A percentile compares a stretch with the other conserved stretches of the same genome.
These are phyloP conservation scores for Candolleomyces eurysporus DNA, from an alignment of 768 basidiomycete genomes.

Conservation along the genomic window DNA sequence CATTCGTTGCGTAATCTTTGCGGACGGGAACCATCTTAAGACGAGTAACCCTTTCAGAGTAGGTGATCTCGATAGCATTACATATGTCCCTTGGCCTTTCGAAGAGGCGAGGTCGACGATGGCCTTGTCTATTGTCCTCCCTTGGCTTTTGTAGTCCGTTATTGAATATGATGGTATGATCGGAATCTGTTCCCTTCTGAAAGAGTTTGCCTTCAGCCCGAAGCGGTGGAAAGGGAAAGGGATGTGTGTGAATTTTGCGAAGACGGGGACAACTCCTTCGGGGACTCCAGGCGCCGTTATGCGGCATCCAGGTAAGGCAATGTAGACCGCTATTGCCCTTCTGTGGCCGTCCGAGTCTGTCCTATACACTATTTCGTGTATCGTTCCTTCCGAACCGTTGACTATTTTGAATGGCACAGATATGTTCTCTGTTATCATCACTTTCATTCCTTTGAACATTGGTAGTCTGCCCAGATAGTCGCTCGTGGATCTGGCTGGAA, in stretches of 20 bases:
- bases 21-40: conserved; percentile 20
- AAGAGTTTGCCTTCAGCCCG: not conserved
- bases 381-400: not conserved
- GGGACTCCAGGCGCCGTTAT: not conserved
- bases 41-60: conserved; percentile 18
- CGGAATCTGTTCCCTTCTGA: not conserved
- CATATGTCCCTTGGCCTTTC: conserved; percentile 21
- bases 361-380: not conserved
- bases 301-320: not conserved
- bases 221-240: not conserved
- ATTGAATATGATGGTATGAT: not conserved
- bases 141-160: conserved; percentile 7
- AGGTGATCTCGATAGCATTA: conserved; percentile 26
- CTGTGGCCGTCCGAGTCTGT: not conserved
- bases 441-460: conserved; percentile 15
- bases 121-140: not conserved
- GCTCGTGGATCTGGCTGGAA: conserved; percentile 1
- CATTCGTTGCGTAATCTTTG: conserved; percentile 13
- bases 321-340: not conserved
- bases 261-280: not conserved
- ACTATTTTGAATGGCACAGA: conserved; percentile 11
- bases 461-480: conserved; percentile 15
- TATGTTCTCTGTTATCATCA: conserved; percentile 19
- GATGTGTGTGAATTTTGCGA: not conserved
- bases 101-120: conserved; percentile 5